Evolutionary conservation across 768 basidiomycete species (phyloP).

Genomic region (Naganishia kalamii): DNA sequence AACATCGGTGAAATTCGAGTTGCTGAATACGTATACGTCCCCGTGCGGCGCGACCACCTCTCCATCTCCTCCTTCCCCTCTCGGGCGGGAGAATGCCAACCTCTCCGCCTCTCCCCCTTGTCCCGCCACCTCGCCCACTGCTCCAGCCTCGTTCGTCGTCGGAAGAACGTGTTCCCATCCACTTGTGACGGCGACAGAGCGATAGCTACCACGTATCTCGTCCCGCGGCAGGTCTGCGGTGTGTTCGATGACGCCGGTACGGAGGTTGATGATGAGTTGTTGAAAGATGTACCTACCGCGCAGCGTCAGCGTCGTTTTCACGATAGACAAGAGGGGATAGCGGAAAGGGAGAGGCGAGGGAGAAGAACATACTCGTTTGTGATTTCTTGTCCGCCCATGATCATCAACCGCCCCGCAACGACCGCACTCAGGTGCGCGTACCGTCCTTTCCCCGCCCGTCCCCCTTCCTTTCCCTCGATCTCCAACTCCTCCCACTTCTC

Average conservation of each 20-base stretch:
- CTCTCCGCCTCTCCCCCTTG: not conserved
- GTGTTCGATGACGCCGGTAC: conserved; percentile 33
- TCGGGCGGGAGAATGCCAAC: conserved; percentile 46
- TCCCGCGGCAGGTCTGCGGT: conserved; percentile 47
- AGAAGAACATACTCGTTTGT: conserved; percentile 55
- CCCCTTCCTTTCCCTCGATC: too few species aligned
- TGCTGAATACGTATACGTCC: conserved; percentile 87
- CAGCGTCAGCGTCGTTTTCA: not conserved
- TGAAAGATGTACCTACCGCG: conserved; percentile 1
- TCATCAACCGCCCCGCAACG: conserved; percentile 71
- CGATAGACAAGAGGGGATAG: not conserved
- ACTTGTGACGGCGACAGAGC: conserved; percentile 77
- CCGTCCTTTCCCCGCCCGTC: conserved; percentile 56
- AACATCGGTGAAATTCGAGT: conserved; percentile 83
- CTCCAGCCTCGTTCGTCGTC: conserved; percentile 48
- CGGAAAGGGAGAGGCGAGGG: not conserved
- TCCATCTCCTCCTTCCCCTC: conserved; percentile 56
- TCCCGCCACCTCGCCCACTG: not conserved
- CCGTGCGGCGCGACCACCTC: conserved; percentile 40
- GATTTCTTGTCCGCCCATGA: conserved; percentile 93
- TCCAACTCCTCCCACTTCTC: conserved; percentile 54
- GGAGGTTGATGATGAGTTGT: not conserved
- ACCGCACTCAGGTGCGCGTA: conserved; percentile 92
- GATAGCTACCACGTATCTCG: conserved; percentile 92
- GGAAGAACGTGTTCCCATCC: conserved; percentile 61